These are phyloP conservation scores for Suhomyces chickasaworum DNA, from an alignment of 1,139 yeast genomes.

Conservation along the genomic window DNA sequence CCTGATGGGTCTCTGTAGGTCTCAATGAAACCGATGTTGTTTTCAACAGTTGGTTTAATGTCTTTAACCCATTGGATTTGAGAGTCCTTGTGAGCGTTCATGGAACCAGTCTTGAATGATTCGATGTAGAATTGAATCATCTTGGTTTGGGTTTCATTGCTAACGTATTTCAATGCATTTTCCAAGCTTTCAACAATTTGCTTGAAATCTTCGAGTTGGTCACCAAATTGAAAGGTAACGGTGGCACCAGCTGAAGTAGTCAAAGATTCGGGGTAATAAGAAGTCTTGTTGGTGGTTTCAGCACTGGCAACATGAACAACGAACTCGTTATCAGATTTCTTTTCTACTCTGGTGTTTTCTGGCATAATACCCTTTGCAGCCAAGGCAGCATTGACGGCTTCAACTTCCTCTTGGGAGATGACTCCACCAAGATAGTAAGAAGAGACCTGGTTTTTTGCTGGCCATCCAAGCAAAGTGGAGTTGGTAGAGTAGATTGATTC, in stretches of 20 bases:
- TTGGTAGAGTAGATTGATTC: conserved; percentile 55
- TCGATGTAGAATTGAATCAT: conserved; percentile 68
- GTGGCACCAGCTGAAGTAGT: conserved; percentile 31
- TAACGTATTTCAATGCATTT: conserved; percentile 62
- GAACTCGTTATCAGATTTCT: conserved; percentile 46
- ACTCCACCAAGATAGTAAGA: conserved; percentile 57
- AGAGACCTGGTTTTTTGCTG: conserved; percentile 72
- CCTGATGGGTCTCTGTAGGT: conserved; percentile 92
- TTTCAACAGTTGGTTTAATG: conserved; percentile 78
- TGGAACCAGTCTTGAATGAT: conserved; percentile 78
- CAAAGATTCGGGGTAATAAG: conserved; percentile 39
- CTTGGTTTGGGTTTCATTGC: conserved; percentile 68
- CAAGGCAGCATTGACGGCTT: conserved; percentile 62
- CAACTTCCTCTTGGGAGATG: conserved; percentile 62
- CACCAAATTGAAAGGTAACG: conserved; percentile 70
- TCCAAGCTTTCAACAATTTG: conserved; percentile 57
- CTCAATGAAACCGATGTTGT: conserved; percentile 87
- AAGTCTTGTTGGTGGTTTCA: conserved; percentile 42
- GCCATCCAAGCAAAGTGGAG: conserved; percentile 68
- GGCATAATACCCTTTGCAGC: conserved; percentile 69
- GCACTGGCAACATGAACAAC: conserved; percentile 66
- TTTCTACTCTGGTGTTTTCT: conserved; percentile 76
- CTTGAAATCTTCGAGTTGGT: conserved; percentile 65
- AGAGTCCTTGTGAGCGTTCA: conserved; percentile 81
- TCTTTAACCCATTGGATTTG: conserved; percentile 90